Percentiles rank a stretch among this genome's conserved stretches.
Conservation (phyloP, 2,329 filamentous ascomycete genomes). For the Endoconidiophora laricicola region DNA sequence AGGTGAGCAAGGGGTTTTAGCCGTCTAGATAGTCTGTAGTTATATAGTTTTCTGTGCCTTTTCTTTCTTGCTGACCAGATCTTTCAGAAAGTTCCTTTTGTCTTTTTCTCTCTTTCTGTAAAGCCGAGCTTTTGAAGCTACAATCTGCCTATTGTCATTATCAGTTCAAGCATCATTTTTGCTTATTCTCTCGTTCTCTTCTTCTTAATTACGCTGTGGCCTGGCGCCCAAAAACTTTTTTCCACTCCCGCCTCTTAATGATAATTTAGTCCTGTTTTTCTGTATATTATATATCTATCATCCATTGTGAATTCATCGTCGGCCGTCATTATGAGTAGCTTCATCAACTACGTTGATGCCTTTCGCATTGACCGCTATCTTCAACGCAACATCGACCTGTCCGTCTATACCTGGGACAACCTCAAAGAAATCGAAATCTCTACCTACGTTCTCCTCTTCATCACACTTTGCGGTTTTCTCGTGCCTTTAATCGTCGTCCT, state of each 20-base stretch:
- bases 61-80: too few species aligned
- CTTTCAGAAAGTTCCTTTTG: not conserved
- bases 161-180: not conserved
- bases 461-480: constrained; percentile 33
- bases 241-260: not conserved
- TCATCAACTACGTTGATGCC: constrained; percentile 1
- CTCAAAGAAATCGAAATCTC: constrained; percentile 18
- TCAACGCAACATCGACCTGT: constrained; percentile 4
- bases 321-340: not conserved
- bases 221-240: not conserved
- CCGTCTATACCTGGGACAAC: constrained; percentile 12
- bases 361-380: constrained; percentile 11
- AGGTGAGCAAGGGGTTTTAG: too few species aligned
- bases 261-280: not conserved
- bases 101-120: not conserved
- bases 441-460: constrained; percentile 24
- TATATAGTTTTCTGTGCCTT: too few species aligned
- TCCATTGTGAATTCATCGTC: not conserved
- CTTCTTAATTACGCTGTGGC: not conserved
- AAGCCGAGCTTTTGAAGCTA: too few species aligned
- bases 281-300: not conserved
- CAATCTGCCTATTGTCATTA: not conserved
- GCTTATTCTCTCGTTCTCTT: not conserved
- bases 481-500: constrained; percentile 37
- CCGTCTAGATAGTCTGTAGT: too few species aligned